Evolutionary conservation across 2,329 filamentous ascomycete genomes (phyloP), one percentile per base, ranked within the genome.

Genomic region (Gaeumannomyces tritici): DNA sequence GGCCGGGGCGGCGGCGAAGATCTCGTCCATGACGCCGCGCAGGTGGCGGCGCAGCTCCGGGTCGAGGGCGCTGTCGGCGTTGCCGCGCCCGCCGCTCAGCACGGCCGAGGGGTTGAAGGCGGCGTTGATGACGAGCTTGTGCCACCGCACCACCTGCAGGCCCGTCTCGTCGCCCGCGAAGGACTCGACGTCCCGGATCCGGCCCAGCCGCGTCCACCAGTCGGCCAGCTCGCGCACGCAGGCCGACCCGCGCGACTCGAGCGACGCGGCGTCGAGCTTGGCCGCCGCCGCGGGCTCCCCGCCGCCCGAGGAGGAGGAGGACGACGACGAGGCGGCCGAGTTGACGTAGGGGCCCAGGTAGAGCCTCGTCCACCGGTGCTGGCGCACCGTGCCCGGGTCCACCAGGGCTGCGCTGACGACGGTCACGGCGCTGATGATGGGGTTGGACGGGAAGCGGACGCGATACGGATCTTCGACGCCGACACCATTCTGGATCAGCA

Each of bases 41-140:
- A 90, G 73, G 71, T 90, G 88, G 27, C 73, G 72, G 57, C 82
- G 79, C 54, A 90, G 74, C 69, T 90, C 87, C 0, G 82, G 72
- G 67, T 90, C 87, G 6, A 84, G 28, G 2, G 66, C 79, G 84
- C 91, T 89, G 65, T 83, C 81, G 57, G 84, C 81, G 69, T 90
- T 90, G 61, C 84, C 81, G 2, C 80, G 76, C 1, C 87, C 86
- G 15, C 86, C 85, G 1, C 82, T 83, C 0, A 91, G 79, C 9
- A 90, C 87, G 2, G 87, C 85, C 0, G 84, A 87, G 0, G 88
- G 87, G 74, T 91, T 91, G 81, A 90, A 89, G 61, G 86, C 84
- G 0, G 87, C 86, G 72, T 91, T 91, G 77, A 91, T 90, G 68
- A 86, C 87, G 65, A 90, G 83, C 73, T 91, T 91, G 73, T 90